These are phyloP conservation scores for Cajanus cajan DNA, from an alignment of 306 rosid species.

Conservation along the genomic window DNA sequence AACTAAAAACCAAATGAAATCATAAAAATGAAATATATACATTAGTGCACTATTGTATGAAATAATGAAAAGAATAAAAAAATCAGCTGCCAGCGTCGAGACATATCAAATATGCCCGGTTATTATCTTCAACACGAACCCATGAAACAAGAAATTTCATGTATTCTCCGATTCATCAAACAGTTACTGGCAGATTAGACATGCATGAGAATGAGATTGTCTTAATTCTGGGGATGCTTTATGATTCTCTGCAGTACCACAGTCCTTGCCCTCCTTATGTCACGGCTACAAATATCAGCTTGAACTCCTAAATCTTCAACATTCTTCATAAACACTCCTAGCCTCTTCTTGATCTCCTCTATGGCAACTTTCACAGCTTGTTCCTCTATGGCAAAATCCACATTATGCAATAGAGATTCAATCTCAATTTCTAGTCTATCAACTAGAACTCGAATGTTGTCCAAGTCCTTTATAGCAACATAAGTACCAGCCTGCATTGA, in stretches of 20 bases:
- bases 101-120: slow-evolving; percentile 13
- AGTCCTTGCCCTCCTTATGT: slow-evolving; percentile 86
- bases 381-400: slow-evolving; percentile 68
- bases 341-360: slow-evolving; percentile 75
- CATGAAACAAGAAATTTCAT: slow-evolving; percentile 36
- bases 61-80: slow-evolving; percentile 4
- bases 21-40: slow-evolving; percentile 1
- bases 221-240: slow-evolving; percentile 56
- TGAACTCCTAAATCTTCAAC: slow-evolving; percentile 81
- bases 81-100: neutral
- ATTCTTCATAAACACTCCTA: slow-evolving; percentile 78
- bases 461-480: slow-evolving; percentile 89
- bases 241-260: slow-evolving; percentile 91
- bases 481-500: slow-evolving; percentile 89
- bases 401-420: slow-evolving; percentile 51
- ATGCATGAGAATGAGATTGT: neutral
- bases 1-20: slow-evolving; percentile 7
- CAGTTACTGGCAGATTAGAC: neutral
- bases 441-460: slow-evolving; percentile 63
- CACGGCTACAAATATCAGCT: slow-evolving; percentile 87
- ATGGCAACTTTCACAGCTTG: slow-evolving; percentile 70
- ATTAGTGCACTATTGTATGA: slow-evolving; percentile 1
- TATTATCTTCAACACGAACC: slow-evolving; percentile 32
- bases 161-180: slow-evolving; percentile 21
- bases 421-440: slow-evolving; percentile 63